Evolutionary conservation across 371 early-diverging fungal species (phyloP), one percentile per base, ranked within the genome.

Genomic region (Parasitella parasitica): DNA sequence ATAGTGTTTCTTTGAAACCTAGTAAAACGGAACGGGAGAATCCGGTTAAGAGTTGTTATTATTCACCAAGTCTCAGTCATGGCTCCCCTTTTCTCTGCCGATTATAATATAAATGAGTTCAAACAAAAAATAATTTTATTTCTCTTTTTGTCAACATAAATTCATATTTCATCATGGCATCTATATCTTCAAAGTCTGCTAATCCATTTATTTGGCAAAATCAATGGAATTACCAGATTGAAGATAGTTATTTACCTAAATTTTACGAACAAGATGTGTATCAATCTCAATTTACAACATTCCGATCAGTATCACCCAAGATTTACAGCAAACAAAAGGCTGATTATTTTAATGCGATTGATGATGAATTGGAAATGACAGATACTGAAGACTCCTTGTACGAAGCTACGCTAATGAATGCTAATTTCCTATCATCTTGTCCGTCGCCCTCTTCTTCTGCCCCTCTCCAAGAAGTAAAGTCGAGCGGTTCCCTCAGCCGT

Each of bases 321-420:
- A 39, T 50, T 2, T 43, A 59, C 41, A 27, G 41, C 2, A 16
- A 52, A 39, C 28, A 51, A 48, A 22, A 37, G 16, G 12, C 13
- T 2, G 51, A 59, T 22, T 48, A 39, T 16, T 18, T 30, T 37
- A 27, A 12, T 4, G 48, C 37, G 0, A 32, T 61, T 5, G 28
- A 53, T 53, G 61, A 61, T 32, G 50, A 49, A 28, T 54, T 54
- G 15, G 54, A 61, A 28, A 16, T 32, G 8, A 15, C 16, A 27
- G 65, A 64, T 26, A 54, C 59, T 12, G 28, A 18, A 0, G 65
- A 64, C 38, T 27, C 49, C 27, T 37, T 59, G 13, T 64, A 64
- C 26, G 65, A 64, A 54, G 59, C 59, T 0, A 43, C 54, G 1
- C 54, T 64, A 11, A 41, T 49, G 41, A 50, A 59, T 37, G 27